Conservation (phyloP, 2,329 filamentous ascomycete species). For the Hypoxylon sp. region DNA sequence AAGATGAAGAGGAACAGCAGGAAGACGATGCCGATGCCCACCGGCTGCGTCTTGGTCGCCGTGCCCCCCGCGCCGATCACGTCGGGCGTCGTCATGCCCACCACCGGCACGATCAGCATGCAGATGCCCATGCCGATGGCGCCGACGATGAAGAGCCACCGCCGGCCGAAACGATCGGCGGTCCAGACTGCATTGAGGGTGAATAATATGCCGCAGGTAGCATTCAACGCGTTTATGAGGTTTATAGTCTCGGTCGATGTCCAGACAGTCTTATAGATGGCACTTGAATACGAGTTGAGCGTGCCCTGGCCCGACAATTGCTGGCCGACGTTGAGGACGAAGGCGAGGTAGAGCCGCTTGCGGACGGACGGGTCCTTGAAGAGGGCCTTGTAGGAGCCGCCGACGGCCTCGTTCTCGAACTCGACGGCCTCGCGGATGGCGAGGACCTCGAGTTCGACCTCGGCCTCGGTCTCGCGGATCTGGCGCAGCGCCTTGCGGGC, state of each 20-base stretch:
- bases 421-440: conserved; percentile 75
- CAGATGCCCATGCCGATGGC: conserved; percentile 75
- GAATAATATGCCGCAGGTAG: conserved; percentile 78
- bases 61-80: conserved; percentile 56
- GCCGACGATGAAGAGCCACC: conserved; percentile 76
- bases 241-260: conserved; percentile 68
- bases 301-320: conserved; percentile 79
- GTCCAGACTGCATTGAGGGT: conserved; percentile 80
- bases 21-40: conserved; percentile 76
- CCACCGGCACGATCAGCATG: conserved; percentile 72
- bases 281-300: conserved; percentile 78
- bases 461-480: conserved; percentile 72
- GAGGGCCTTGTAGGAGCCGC: conserved; percentile 70
- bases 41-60: conserved; percentile 64
- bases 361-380: conserved; percentile 77
- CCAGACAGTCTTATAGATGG: conserved; percentile 79
- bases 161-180: conserved; percentile 76
- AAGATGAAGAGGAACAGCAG: conserved; percentile 74
- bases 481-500: conserved; percentile 67
- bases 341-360: conserved; percentile 73
- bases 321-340: conserved; percentile 76
- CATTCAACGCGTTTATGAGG: conserved; percentile 80
- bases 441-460: conserved; percentile 74
- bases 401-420: conserved; percentile 77
- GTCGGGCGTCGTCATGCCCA: conserved; percentile 64